Evolutionary conservation across 345 rosid species (phyloP), one percentile per base, ranked within the genome.

Genomic region (Sapria himalayana): DNA sequence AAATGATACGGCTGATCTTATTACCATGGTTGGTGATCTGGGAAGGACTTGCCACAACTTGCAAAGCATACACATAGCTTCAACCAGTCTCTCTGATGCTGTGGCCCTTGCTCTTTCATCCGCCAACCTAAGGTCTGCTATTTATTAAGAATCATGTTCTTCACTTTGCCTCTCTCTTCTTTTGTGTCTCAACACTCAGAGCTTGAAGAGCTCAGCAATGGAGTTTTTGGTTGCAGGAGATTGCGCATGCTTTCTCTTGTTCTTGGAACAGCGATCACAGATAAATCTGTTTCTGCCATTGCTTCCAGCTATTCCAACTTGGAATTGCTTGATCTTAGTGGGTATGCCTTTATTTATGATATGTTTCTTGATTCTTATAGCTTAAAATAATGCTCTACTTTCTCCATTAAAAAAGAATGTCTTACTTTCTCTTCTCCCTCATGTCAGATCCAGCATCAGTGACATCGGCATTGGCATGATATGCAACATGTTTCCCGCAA

Each of bases 401-500:
- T 22, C 32, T 11, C 19, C 3, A 39, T n/a, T 35, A 22, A 19
- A 13, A 33, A 14, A 16, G 41, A 32, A 18, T 20, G 7, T n/a
- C 13, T 55, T 24, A 37, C 36, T 64, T 37, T 43, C 22, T 12
- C 9, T 41, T 13, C 22, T 18, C 43, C 31, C 45, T 37, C 43
- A 33, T 54, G 64, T 51, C 81, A 91, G 99, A 55, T 91, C 99
- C 29, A 80, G 85, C 63, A 73, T 91, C 36, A 73, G 84, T 49
- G 99, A 91, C 56, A 70, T 84, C 45, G 99, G 96, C 56, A 80
- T 91, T 6, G 92, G 95, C 54, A 91, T 91, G 81, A 80, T 91
- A 45, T 91, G 96, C 69, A 86, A 91, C 55, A 76, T 75, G 36
- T 70, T 80, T 32, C 85, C 94, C 13, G 71, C 60, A 50, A 75